Evolutionary conservation across 108 stramenopile species (phyloP).

Genomic region (Craspedostauros australis): DNA sequence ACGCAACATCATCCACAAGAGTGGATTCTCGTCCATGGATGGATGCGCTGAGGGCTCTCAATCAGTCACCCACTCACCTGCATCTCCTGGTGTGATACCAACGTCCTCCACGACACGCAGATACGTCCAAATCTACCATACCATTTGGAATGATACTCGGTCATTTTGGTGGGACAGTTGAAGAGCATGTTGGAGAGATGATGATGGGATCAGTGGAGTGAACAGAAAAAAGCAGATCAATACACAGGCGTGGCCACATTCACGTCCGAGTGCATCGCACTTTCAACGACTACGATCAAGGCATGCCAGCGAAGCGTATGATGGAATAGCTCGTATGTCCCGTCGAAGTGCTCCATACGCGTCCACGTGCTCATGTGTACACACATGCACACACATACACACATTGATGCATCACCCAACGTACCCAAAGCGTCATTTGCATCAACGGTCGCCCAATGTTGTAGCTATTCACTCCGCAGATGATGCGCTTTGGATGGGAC

Average conservation of each 20-base stretch:
- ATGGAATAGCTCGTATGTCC: too few relatives aligned
- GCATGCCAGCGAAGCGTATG: too few relatives aligned
- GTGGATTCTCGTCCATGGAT: too few relatives aligned
- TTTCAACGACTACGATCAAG: too few relatives aligned
- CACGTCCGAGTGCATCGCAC: too few relatives aligned
- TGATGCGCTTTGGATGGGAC: slow-evolving; percentile 9
- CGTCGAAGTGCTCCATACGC: too few relatives aligned
- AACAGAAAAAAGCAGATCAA: background rate
- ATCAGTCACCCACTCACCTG: too few relatives aligned
- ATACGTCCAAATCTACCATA: slow-evolving; percentile 85
- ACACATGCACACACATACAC: too few relatives aligned
- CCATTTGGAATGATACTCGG: slow-evolving; percentile 77
- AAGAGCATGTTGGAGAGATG: background rate
- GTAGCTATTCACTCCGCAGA: slow-evolving; percentile 77
- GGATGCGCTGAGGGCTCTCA: too few relatives aligned
- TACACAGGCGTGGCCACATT: too few relatives aligned
- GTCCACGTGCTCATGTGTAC: too few relatives aligned
- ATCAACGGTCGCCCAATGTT: slow-evolving; percentile 81
- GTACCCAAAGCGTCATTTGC: slow-evolving; percentile 83
- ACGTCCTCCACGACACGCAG: slow-evolving; percentile 56
- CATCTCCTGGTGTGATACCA: slow-evolving; percentile 28
- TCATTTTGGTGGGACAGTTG: slow-evolving; percentile 64
- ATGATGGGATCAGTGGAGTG: background rate
- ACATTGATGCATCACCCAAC: slow-evolving; percentile 7
- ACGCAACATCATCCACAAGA: too few relatives aligned